These are phyloP conservation scores for Sporothrix brunneoviolacea DNA, from an alignment of 2,329 filamentous ascomycete genomes.

Conservation along the genomic window DNA sequence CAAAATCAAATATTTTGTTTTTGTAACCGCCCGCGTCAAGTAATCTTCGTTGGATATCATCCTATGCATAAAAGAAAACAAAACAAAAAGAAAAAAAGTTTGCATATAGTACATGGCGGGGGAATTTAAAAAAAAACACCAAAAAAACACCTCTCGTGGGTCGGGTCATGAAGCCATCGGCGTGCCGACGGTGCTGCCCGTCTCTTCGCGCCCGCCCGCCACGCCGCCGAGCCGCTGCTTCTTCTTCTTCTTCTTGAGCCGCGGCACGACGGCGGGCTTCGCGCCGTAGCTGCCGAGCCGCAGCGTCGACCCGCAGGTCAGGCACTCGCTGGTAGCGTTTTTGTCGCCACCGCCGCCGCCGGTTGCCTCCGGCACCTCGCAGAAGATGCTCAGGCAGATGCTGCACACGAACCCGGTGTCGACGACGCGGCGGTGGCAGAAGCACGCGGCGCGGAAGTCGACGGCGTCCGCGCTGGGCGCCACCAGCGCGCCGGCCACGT, in stretches of 20 bases:
- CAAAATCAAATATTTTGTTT: background rate
- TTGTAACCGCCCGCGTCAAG: background rate
- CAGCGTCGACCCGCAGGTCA: slow-evolving; percentile 77
- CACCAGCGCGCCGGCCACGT: slow-evolving; percentile 44
- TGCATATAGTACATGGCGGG: no score
- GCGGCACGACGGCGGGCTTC: slow-evolving; percentile 67
- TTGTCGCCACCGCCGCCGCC: background rate
- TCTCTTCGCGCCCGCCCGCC: slow-evolving; percentile 47
- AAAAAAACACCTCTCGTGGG: background rate
- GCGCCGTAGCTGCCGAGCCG: slow-evolving; percentile 67
- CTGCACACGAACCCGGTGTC: slow-evolving; percentile 94
- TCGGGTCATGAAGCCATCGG: slow-evolving; percentile 28
- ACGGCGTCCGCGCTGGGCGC: slow-evolving; percentile 77
- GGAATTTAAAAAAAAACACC: no score
- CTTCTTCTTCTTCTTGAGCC: slow-evolving; percentile 72
- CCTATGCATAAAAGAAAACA: background rate
- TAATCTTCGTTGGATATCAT: no score
- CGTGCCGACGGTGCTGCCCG: slow-evolving; percentile 54
- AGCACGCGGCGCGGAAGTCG: slow-evolving; percentile 96
- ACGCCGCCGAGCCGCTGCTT: slow-evolving; percentile 44
- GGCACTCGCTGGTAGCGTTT: slow-evolving; percentile 53
- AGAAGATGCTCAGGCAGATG: slow-evolving; percentile 93
- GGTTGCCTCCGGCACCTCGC: slow-evolving; percentile 44
- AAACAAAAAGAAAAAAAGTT: no score
- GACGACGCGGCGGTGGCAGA: slow-evolving; percentile 87